Conservation (phyloP, 2,329 filamentous ascomycete species). For the Diaporthe citrichinensis region DNA sequence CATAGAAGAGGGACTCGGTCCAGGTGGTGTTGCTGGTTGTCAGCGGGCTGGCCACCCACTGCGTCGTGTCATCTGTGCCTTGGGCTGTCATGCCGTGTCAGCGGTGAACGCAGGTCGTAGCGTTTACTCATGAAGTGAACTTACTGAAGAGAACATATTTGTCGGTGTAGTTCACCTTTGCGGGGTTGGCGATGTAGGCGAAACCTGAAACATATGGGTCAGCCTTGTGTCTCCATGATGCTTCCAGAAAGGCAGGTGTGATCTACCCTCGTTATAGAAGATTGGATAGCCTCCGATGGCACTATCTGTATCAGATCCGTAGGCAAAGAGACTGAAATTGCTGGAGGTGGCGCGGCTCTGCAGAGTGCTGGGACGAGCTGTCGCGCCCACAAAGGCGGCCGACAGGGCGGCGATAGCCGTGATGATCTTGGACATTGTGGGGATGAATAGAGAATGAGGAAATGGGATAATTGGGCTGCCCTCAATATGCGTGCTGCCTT, state of each 20-base stretch:
- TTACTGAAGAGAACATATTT: constrained; percentile 30
- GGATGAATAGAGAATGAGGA: not conserved
- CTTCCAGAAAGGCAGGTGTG: too few relatives aligned
- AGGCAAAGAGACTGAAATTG: constrained; percentile 40
- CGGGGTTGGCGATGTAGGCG: constrained; percentile 36
- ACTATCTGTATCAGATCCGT: constrained; percentile 5
- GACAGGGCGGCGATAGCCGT: constrained; percentile 2
- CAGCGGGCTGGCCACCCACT: constrained; percentile 34
- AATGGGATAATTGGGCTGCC: not conserved
- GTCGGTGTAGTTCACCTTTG: constrained; percentile 36
- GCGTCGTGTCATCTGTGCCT: constrained; percentile 22
- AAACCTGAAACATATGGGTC: not conserved
- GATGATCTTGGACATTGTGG: constrained; percentile 28
- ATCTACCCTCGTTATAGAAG: constrained; percentile 36
- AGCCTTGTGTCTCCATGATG: not conserved
- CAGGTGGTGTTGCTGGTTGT: constrained; percentile 23
- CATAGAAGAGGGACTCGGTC: constrained; percentile 34
- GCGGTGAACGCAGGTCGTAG: not conserved
- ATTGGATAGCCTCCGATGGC: constrained; percentile 36
- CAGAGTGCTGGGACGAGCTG: constrained; percentile 3
- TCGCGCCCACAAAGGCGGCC: not conserved
- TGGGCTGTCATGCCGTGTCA: constrained; percentile 3
- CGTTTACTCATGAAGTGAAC: not conserved
- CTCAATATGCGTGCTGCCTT: not conserved
- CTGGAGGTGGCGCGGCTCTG: not conserved